Evolutionary conservation across 768 basidiomycete genomes (phyloP), one percentile per base, ranked within the genome.

Genomic region (Mycena latifolia): DNA sequence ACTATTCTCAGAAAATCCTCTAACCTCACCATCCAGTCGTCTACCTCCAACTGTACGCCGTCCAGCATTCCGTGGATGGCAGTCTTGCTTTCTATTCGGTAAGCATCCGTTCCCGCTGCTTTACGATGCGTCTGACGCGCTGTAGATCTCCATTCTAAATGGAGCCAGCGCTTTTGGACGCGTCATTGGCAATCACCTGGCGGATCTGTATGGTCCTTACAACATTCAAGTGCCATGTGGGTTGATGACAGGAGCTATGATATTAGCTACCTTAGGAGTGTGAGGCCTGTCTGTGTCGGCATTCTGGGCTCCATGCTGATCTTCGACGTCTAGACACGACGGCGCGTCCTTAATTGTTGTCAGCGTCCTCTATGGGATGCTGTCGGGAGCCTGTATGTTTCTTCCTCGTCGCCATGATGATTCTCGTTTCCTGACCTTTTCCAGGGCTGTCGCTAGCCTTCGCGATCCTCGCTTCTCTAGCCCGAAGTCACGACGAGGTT

Each of bases 21-120:
- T 48, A 8, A 56, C 25, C 47, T 28, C 58, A 45, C 47, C 15
- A 2, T 20, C 8, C 55, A 63, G 61, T 67, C 11, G 48, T 58
- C 25, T 67, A 63, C 35, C 50, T 67, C 4, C 66, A 67, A 35
- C 33, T 67, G n/a, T 67, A 43, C 41, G 61, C 66, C n/a, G 56
- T 54, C 20, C 61, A 67, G 20, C 66, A 67, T 27, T 54, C 50
- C 3, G 56, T 63, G 1, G 48, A 53, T 11, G 33, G 55, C 28
- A 53, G 37, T 35, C 43, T 63, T 8, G 61, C 61, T 9, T 67
- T 67, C 35, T 67, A 67, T 31, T 67, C 66, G 12, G 63, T 58
- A 27, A 27, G 53, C 46, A n/a, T 15, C 5, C 52, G 8, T 51
- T 15, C 37, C 24, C 24, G 25, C 18, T 33, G 6, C 31, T 33